These are phyloP conservation scores for Chimonanthus praecox DNA, from an alignment of 164 flowering plant species.

Conservation along the genomic window DNA sequence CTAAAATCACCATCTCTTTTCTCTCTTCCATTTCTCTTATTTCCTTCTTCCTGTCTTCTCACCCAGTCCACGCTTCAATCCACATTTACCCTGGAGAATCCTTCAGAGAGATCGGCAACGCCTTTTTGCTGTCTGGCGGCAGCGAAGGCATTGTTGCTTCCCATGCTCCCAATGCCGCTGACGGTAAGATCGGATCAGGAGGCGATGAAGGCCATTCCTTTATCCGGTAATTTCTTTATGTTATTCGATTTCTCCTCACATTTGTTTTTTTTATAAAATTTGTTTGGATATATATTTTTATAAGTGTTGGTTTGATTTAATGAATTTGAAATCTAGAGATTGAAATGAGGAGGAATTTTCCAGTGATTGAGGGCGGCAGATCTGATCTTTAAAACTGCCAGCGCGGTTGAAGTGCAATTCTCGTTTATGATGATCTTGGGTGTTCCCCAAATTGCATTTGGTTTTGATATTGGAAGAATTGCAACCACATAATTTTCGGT, in stretches of 20 bases:
- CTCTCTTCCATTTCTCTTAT: not conserved
- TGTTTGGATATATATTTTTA: no score
- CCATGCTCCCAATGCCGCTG: slow-evolving; percentile 10
- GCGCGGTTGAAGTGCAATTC: not conserved
- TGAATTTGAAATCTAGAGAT: not conserved
- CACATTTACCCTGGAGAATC: slow-evolving; percentile 54
- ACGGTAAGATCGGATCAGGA: not conserved
- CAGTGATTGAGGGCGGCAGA: not conserved
- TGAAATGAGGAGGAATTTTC: not conserved
- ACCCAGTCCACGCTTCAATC: slow-evolving; percentile 41
- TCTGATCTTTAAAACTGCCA: not conserved
- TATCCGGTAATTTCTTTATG: slow-evolving; percentile 4
- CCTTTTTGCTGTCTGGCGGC: slow-evolving; percentile 81
- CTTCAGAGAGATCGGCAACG: slow-evolving; percentile 71
- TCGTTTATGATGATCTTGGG: not conserved
- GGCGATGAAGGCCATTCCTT: slow-evolving; percentile 9
- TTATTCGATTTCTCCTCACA: not conserved
- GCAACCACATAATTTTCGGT: no score
- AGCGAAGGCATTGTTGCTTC: slow-evolving; percentile 70
- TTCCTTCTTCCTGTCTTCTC: not conserved
- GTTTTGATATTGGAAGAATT: not conserved
- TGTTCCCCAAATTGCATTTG: not conserved
- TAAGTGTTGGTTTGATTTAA: not conserved
- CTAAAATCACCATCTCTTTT: not conserved
- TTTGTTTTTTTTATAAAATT: not conserved